Conservation (phyloP, 176 grass and related monocot genomes). For the Metroxylon sagu region DNA sequence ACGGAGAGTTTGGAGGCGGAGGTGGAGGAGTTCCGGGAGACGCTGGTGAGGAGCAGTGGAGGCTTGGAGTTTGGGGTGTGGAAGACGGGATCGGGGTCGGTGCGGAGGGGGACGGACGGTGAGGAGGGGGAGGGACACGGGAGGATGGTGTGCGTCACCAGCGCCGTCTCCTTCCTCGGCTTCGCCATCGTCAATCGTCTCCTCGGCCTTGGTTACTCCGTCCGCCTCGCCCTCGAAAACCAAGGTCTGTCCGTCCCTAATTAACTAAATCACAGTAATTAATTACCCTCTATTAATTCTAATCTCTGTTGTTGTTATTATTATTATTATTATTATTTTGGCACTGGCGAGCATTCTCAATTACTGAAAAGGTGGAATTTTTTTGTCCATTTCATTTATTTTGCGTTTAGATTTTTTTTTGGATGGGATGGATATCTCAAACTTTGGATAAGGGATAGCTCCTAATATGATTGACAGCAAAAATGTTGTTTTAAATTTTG, state of each 20-base stretch:
- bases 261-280: too few species aligned
- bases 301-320: too few species aligned
- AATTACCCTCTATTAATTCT: too few species aligned
- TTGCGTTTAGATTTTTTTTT: too few species aligned
- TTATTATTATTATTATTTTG: too few species aligned
- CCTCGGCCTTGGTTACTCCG: slow-evolving; percentile 73
- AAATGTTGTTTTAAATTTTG: too few species aligned
- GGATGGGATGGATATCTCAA: too few species aligned
- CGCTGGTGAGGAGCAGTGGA: slow-evolving; percentile 23
- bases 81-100: slow-evolving; percentile 30
- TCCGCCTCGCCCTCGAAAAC: slow-evolving; percentile 81
- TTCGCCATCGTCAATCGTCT: slow-evolving; percentile 81
- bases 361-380: too few species aligned
- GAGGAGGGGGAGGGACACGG: slow-evolving; percentile 16
- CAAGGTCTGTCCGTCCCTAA: slow-evolving; percentile 41
- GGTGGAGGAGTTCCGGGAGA: slow-evolving; percentile 70
- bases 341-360: too few species aligned
- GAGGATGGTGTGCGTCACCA: slow-evolving; percentile 77
- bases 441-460: too few species aligned
- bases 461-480: too few species aligned
- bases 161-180: slow-evolving; percentile 75
- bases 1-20: slow-evolving; percentile 83
- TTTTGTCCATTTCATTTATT: too few species aligned
- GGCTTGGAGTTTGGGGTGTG: slow-evolving; percentile 5
- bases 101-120: slow-evolving; percentile 28